These are phyloP conservation scores for Mortierella sp. DNA, from an alignment of 371 early-diverging fungal genomes.

Conservation along the genomic window DNA sequence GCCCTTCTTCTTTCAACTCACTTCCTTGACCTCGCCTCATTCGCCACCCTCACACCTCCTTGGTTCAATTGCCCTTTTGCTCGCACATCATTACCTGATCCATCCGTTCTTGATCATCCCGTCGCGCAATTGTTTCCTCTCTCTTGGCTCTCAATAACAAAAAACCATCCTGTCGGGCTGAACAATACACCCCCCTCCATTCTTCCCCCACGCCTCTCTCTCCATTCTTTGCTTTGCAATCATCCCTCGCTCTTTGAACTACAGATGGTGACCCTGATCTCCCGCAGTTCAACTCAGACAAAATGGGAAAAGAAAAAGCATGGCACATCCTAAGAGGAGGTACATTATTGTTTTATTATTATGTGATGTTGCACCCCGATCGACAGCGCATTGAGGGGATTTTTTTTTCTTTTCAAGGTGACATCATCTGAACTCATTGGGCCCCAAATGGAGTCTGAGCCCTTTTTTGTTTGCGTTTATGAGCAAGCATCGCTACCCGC, in stretches of 20 bases:
- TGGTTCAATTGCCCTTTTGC: neutral
- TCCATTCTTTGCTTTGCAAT: neutral
- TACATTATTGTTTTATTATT: neutral
- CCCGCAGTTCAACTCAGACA: neutral
- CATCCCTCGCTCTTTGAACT: neutral
- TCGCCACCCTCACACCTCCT: neutral
- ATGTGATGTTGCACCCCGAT: neutral
- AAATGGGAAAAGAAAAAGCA: neutral
- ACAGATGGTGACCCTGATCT: conserved; percentile 13
- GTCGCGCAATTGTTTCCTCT: neutral
- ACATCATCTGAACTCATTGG: conserved; percentile 13
- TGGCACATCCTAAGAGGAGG: neutral
- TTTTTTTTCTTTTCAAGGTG: neutral
- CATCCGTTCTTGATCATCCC: neutral
- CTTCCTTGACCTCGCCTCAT: neutral
- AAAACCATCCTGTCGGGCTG: neutral
- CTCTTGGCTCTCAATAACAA: neutral
- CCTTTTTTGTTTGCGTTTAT: neutral
- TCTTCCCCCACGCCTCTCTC: neutral
- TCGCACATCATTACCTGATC: too few relatives aligned
- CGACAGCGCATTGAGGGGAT: neutral
- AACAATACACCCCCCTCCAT: neutral
- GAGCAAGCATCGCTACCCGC: neutral
- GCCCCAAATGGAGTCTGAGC: neutral
- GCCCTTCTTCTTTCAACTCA: too few relatives aligned